Evolutionary conservation across 2,329 filamentous ascomycete species (phyloP), one percentile per base, ranked within the genome.

Genomic region (Mollisiaceae sp.): DNA sequence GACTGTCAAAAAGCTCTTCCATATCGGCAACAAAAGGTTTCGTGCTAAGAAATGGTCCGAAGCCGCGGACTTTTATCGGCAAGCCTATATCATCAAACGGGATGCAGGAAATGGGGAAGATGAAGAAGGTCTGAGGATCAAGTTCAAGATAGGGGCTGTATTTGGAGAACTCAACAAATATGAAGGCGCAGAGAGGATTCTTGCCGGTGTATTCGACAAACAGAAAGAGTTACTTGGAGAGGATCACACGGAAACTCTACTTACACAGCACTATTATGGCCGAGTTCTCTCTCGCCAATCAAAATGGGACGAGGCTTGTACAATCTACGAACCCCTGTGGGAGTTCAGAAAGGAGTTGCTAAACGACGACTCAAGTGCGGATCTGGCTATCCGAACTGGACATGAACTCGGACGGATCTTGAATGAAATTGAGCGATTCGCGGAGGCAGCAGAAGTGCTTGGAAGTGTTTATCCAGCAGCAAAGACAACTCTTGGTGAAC

Each of bases 111-210:
- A 47, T 8, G 43, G 8, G n/a, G 43, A 47, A 8, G 43, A 47
- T 47, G 15, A 47, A 47, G 43, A 47, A 47, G 14, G 12, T 47
- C 20, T 47, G 43, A 47, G 43, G n/a, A 47, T 47, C 43, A 47
- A 47, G n/a, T 47, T 47, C n/a, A 47, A 47, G 43, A 47, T 47
- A 47, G 43, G 43, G 18, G 43, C 43, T 22, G 43, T 47, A 18
- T 47, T 47, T 47, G 43, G 43, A 22, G 43, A 47, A 18, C n/a
- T 47, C 12, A 47, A 47, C 43, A 47, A 47, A 47, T 47, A 47
- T 22, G 43, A 47, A 22, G 20, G 43, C 43, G 43, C 43, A 47
- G 43, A 47, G n/a, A 47, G 43, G n/a, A 47, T 18, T 18, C 43
- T 47, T 8, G 43, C 14, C 3, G 43, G 43, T 18, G 43, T 47